A percentile compares a stretch with the other conserved stretches of the same genome.
phyloP scores from a whole-genome alignment of 192 early-diverging fungal species.

The Polychytrium aggregatum region DNA sequence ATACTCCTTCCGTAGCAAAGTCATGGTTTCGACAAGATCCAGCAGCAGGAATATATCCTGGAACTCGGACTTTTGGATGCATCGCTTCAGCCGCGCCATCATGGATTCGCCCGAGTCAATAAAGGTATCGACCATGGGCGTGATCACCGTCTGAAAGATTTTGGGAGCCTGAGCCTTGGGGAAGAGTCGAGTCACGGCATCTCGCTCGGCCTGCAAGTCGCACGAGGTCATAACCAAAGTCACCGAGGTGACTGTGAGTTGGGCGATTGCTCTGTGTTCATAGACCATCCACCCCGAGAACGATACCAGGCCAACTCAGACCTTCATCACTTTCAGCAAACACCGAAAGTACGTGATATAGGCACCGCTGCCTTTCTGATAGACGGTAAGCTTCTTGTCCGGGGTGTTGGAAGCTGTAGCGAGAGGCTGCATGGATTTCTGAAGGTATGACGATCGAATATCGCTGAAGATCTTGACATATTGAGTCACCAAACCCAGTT shows the following conservation, averaged over 20 bases:
- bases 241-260: background rate
- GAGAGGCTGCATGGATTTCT: conserved; percentile 38
- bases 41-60: conserved; percentile 57
- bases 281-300: background rate
- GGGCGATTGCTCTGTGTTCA: background rate
- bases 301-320: conserved; percentile 10
- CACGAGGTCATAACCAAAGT: background rate
- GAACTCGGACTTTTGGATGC: conserved; percentile 26
- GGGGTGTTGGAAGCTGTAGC: conserved; percentile 37
- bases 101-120: conserved; percentile 41
- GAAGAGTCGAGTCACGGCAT: conserved; percentile 45
- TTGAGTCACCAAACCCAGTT: conserved; percentile 20
- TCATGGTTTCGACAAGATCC: conserved; percentile 48
- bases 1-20: conserved; percentile 17
- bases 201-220: conserved; percentile 43
- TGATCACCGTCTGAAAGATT: conserved; percentile 33
- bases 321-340: conserved; percentile 52
- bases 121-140: conserved; percentile 32
- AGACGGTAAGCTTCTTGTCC: conserved; percentile 36
- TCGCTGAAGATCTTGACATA: conserved; percentile 49
- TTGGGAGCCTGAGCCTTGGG: conserved; percentile 34
- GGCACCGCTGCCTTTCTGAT: conserved; percentile 48
- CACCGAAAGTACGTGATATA: conserved; percentile 49
- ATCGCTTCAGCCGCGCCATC: conserved; percentile 36
- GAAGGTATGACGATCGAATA: conserved; percentile 51